These are phyloP conservation scores for Trichoderma sp. DNA, from an alignment of 2,329 filamentous ascomycete genomes.

Conservation along the genomic window DNA sequence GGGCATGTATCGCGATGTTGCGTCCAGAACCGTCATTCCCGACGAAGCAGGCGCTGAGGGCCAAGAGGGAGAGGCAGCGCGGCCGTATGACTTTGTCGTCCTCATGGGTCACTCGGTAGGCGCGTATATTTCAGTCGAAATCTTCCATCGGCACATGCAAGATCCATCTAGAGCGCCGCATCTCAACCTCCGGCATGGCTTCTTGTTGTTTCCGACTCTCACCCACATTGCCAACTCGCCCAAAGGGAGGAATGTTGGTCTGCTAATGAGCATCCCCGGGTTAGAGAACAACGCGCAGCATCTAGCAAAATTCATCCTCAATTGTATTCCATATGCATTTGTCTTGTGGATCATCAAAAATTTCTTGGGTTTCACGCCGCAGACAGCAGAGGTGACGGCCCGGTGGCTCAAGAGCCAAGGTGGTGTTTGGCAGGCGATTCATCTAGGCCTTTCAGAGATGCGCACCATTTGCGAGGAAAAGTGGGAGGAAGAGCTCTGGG, in stretches of 20 bases:
- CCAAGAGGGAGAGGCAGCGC: conserved; percentile 30
- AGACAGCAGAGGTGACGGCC: conserved; percentile 49
- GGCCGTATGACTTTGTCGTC: conserved; percentile 56
- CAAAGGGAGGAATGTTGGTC: conserved; percentile 48
- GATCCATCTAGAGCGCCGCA: conserved; percentile 33
- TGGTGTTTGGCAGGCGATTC: conserved; percentile 58
- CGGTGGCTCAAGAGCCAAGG: conserved; percentile 54
- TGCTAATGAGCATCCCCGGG: conserved; percentile 42
- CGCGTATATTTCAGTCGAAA: conserved; percentile 66
- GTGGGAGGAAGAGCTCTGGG: conserved; percentile 61
- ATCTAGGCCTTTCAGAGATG: conserved; percentile 60
- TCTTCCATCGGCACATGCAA: conserved; percentile 56
- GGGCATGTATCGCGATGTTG: conserved; percentile 40
- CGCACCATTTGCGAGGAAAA: conserved; percentile 54
- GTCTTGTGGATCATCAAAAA: conserved; percentile 44
- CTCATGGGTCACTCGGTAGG: conserved; percentile 75
- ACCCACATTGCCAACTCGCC: conserved; percentile 65
- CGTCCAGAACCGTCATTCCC: conserved; percentile 27
- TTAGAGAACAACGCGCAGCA: conserved; percentile 41
- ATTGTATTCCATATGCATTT: conserved; percentile 38
- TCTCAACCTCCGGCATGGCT: conserved; percentile 48
- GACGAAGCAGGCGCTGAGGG: neutral
- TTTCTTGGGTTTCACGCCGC: conserved; percentile 47
- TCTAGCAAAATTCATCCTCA: conserved; percentile 42
- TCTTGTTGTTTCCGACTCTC: conserved; percentile 73